Conservation (phyloP, 2,329 filamentous ascomycete genomes). For the Pseudopithomyces chartarum region DNA sequence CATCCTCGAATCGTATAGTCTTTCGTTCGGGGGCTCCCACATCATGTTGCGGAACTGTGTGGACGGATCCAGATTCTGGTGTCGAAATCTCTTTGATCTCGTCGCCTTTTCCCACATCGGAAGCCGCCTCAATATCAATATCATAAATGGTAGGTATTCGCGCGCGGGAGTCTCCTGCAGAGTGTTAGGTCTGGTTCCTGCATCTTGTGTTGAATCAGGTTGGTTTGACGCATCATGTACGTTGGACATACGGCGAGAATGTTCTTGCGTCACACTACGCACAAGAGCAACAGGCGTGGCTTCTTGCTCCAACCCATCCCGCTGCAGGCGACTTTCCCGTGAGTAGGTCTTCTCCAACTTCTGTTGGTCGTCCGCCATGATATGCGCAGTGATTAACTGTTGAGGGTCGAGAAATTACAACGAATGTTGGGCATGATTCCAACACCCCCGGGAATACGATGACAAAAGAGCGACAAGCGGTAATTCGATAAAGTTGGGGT, state of each 20-base stretch:
- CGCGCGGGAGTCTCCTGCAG: slow-evolving; percentile 23
- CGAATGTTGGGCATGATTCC: slow-evolving; percentile 1
- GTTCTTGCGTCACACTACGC: slow-evolving; percentile 28
- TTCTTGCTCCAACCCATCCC: slow-evolving; percentile 25
- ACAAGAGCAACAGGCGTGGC: slow-evolving; percentile 35
- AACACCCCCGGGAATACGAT: not conserved
- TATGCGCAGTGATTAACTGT: slow-evolving; percentile 14
- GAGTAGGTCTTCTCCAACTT: slow-evolving; percentile 43
- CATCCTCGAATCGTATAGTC: slow-evolving; percentile 46
- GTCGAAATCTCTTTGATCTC: slow-evolving; percentile 28
- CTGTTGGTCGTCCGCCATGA: slow-evolving; percentile 24
- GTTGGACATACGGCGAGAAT: slow-evolving; percentile 23
- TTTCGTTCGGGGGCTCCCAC: slow-evolving; percentile 17
- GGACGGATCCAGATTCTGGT: slow-evolving; percentile 14
- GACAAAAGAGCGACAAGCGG: slow-evolving; percentile 4
- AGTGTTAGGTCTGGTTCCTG: slow-evolving; percentile 10
- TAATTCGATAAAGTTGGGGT: not conserved
- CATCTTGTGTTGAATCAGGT: not conserved
- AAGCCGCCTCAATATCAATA: slow-evolving; percentile 23
- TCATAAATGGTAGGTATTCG: slow-evolving; percentile 28
- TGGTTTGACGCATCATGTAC: not conserved
- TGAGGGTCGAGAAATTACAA: slow-evolving; percentile 6
- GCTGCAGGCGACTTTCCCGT: slow-evolving; percentile 36
- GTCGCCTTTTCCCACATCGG: slow-evolving; percentile 34
- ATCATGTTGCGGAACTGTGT: slow-evolving; percentile 4